Conservation (phyloP, 305 asterid genomes). For the Fraxinus platypoda region DNA sequence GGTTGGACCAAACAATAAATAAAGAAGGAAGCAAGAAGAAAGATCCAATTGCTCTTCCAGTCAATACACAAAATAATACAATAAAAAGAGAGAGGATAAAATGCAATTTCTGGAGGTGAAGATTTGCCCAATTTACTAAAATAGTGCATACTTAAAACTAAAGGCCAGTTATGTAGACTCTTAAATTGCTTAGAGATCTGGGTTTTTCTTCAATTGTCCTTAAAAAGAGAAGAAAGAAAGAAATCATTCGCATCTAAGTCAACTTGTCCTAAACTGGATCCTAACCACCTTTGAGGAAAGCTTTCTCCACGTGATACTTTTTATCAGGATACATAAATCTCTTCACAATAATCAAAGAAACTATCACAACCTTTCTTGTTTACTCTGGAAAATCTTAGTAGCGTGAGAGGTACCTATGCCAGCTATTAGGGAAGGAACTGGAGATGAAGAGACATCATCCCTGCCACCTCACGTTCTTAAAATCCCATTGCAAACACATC, state of each 20-base stretch:
- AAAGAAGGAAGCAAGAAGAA: neutral
- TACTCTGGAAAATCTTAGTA: neutral
- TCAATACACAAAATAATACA: neutral
- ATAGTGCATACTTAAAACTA: neutral
- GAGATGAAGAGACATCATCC: neutral
- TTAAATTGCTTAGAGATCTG: no score
- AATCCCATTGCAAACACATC: neutral
- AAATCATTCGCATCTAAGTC: neutral
- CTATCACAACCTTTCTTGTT: neutral
- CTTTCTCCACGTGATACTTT: neutral
- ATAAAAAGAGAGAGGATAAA: neutral
- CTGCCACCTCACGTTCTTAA: neutral
- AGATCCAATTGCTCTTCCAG: neutral
- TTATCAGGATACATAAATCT: neutral
- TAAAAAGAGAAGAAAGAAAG: neutral
- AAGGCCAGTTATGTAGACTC: neutral
- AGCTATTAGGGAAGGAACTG: neutral
- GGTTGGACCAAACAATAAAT: neutral
- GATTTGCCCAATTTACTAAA: neutral
- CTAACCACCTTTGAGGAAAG: neutral
- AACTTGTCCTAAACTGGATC: neutral
- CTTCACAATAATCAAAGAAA: neutral
- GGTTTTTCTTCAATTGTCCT: neutral
- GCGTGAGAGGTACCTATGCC: neutral
- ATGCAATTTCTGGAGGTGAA: neutral